Base-by-base conservation (phyloP, 177 flowering plant species). In the Vitis hybrid region DNA sequence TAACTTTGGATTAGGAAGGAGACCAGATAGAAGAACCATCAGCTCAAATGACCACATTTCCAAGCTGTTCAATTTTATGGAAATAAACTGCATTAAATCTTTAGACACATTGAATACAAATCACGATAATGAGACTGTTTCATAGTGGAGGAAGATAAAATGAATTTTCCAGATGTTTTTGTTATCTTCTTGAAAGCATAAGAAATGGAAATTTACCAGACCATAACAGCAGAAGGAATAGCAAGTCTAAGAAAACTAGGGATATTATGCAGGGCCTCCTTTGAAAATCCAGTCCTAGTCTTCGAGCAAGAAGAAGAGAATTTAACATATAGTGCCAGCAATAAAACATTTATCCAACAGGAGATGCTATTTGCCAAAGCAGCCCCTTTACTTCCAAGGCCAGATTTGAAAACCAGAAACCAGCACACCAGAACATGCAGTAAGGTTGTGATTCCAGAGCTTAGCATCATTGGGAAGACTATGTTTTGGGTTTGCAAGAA, bases 1-100 rank as follows among this genome's bases (percentile, higher is more conserved):
- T 35, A 89, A 70, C 35, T 76, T 67, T 3, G 93, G 91, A 78
- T 85, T 80, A 10, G 91, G 94, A 17, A 90, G 91, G 76, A 88
- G 87, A 20, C 94, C 91, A 55, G 90, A 76, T 9, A 85, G 49
- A 3, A 90, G 80, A 64, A 90, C 88, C 78, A 86, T 77, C 83
- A 90, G 71, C 61, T 88, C 88, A 70, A 85, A 88, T n/a, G 94
- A 84, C 91, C 91, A 88, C 70, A 76, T 70, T 66, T 88, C 89
- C 78, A 90, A 79, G 81, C 94, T 90, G 84, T 72, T 27, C n/a
- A 72, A 57, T 57, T 18, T 21, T 5, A 73, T 1, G 11, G 4
- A 57, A 32, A 10, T 55, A 49, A 61, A 4, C 49, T 18, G 15
- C n/a, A 9, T 18, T n/a, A 18, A 61, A 15, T 24, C 49, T 12